Percentiles rank a stretch among this genome's conserved stretches.
phyloP scores from a whole-genome alignment of 306 rosid genomes.

The Casuarina equisetifolia region DNA sequence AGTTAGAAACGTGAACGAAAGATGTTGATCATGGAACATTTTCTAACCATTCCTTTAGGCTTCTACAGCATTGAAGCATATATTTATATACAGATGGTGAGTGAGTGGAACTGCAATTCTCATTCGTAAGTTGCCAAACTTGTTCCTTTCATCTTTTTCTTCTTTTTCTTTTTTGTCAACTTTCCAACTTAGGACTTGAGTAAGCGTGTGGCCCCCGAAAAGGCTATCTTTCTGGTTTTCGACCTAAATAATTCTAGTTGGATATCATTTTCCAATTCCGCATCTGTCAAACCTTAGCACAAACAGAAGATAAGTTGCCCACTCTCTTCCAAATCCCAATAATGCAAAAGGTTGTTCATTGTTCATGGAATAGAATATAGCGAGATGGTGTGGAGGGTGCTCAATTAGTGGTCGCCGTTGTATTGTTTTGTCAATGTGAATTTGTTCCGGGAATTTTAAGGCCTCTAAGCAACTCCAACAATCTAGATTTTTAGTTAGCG shows the following conservation, averaged over 20 bases:
- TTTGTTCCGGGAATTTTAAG: too few species aligned
- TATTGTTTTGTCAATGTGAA: too few species aligned
- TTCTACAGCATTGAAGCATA: constrained; percentile 7
- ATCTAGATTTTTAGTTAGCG: too few species aligned
- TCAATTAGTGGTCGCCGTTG: too few species aligned
- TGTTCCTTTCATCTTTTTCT: neutral
- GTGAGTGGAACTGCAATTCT: constrained; percentile 10
- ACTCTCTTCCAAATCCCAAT: neutral
- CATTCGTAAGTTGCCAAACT: neutral
- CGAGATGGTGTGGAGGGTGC: neutral
- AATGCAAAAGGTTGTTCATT: neutral
- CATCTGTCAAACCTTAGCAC: neutral
- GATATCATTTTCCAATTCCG: neutral
- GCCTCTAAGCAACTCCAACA: too few species aligned
- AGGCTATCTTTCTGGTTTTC: neutral
- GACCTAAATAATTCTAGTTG: neutral
- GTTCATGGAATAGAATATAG: neutral
- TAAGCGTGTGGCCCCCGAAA: too few species aligned
- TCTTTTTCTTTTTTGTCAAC: neutral
- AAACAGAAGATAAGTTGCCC: neutral
- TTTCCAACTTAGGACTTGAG: too few species aligned
- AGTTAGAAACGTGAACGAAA: constrained; percentile 11
- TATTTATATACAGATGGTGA: constrained; percentile 32
- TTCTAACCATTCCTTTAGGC: neutral
- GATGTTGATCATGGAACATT: neutral